A percentile compares a stretch with the other conserved stretches of the same genome.
These are phyloP conservation scores for Microstegium vimineum DNA, from an alignment of 176 grass and related monocot species.

Conservation along the genomic window DNA sequence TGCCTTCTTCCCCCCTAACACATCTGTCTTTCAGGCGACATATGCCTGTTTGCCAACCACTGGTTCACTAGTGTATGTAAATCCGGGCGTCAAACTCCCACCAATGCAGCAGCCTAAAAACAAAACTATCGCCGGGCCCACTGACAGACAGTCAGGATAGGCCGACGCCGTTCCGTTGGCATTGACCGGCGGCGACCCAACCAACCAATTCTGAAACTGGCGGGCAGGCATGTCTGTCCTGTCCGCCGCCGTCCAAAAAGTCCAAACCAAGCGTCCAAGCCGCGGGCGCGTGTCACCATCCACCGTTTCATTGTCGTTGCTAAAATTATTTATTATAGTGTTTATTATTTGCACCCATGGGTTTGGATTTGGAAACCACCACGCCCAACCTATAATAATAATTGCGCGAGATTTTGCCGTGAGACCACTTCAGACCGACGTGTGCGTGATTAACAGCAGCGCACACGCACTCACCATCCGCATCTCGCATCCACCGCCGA, in stretches of 20 bases:
- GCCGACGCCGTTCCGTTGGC: background rate
- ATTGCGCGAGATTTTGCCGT: background rate
- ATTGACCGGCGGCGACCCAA: background rate
- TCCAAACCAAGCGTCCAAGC: background rate
- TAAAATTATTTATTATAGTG: background rate
- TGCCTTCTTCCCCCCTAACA: too few species aligned
- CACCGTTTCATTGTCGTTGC: background rate
- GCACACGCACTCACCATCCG: background rate
- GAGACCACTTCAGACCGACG: background rate
- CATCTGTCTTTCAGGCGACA: too few species aligned
- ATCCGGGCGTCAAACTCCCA: too few species aligned
- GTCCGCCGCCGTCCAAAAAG: background rate
- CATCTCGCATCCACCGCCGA: background rate
- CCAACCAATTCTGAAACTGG: background rate
- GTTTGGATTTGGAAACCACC: background rate
- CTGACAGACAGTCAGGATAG: background rate
- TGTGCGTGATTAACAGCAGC: too few species aligned
- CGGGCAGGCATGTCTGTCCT: background rate
- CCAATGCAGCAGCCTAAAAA: too few species aligned
- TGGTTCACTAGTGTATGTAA: too few species aligned
- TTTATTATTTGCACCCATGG: background rate
- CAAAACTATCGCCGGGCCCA: too few species aligned
- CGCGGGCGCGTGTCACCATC: background rate
- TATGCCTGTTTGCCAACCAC: too few species aligned
- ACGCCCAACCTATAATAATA: background rate